Evolutionary conservation across 192 early-diverging fungal genomes (phyloP), one percentile per base, ranked within the genome.

Genomic region (Backusella circina): DNA sequence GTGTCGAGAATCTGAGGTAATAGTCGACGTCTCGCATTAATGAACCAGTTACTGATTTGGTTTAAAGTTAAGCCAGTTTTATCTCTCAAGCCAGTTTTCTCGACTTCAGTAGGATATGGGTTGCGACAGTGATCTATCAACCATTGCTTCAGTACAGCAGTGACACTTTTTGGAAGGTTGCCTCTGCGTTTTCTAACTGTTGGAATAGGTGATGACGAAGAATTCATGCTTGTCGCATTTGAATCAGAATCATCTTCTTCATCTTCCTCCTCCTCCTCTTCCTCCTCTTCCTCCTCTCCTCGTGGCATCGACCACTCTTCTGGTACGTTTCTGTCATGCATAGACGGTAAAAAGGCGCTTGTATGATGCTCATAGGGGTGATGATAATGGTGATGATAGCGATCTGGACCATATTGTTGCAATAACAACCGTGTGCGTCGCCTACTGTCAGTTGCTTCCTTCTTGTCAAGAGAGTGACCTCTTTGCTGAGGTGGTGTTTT

Each of bases 1-100:
- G 41, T 51, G 26, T 50, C 72, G 15, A 78, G 23, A 26, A 78
- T 78, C 28, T 73, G 65, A 37, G 77, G 77, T 32, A 88, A 70
- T 28, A 83, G 83, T 12, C 91, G 78, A 18, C 91, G 75, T 4
- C 91, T 77, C 0, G 91, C 91, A 81, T 93, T 93, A 32, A 93
- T 93, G 70, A 93, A 93, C 91, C 91, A 93, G 74, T 93, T 91
- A 69, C 88, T 91, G 69, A 93, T 90, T 71, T 93, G 91, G 66
- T 87, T 88, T 65, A 91, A 77, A 1, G 84, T 90, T 23, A 93
- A 76, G 0, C 82, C 79, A 0, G 91, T 92, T 33, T 84, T 80
- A 23, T 77, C 64, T 13, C 85, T 84, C 28, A 93, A 72, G 15
- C 73, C 75, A 28, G 77, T 70, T 75, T 93, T 93, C 35, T 89